Conservation (phyloP, 2,329 filamentous ascomycete species). For the Cryphonectria carpinicola region DNA sequence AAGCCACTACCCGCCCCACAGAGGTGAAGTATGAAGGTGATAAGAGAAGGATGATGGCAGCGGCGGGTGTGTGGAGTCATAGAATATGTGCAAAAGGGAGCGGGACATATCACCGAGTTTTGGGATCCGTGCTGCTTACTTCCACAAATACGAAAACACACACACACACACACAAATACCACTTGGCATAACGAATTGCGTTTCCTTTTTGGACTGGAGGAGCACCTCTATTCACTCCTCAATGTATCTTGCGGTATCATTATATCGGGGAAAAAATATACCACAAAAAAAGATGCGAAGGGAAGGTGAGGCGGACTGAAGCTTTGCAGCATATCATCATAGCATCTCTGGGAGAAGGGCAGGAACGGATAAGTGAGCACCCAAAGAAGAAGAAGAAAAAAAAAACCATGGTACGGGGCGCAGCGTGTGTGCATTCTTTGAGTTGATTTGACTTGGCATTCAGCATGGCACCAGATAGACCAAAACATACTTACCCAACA, state of each 20-base stretch:
- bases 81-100: not conserved
- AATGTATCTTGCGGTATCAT: not conserved
- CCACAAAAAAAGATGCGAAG: not conserved
- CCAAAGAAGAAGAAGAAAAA: not conserved
- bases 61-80: not conserved
- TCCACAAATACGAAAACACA: too few species aligned
- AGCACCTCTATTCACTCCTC: not conserved
- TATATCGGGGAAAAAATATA: not conserved
- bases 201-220: not conserved
- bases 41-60: not conserved
- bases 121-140: not conserved
- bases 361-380: not conserved
- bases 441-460: not conserved
- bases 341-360: not conserved
- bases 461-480: slow-evolving; percentile 5
- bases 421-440: not conserved
- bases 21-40: not conserved
- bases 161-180: not conserved
- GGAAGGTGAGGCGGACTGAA: not conserved
- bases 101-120: not conserved
- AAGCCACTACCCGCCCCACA: slow-evolving; percentile 24
- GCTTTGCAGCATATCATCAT: not conserved
- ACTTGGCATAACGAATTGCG: not conserved
- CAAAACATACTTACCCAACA: not conserved
- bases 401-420: not conserved